phyloP scores from a whole-genome alignment of 495 filamentous ascomycete genomes.

The Umbilicaria muhlenbergii region DNA sequence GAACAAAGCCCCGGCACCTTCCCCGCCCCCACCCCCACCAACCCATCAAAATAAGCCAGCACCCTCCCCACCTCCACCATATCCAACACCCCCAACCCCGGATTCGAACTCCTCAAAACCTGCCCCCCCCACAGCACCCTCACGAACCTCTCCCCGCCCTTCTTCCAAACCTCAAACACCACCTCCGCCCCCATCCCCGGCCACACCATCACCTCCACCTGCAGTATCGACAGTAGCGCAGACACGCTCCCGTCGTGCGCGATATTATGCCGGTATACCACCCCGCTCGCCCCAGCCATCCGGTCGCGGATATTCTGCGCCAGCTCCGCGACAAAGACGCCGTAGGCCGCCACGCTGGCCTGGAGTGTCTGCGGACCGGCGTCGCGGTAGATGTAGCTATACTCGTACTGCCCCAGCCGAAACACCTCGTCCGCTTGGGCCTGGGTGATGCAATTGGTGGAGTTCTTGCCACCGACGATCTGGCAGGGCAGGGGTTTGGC shows the following conservation, averaged over 20 bases:
- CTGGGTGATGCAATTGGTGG: slow-evolving; percentile 38
- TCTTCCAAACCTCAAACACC: slow-evolving; percentile 47
- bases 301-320: slow-evolving; percentile 37
- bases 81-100: slow-evolving; percentile 40
- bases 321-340: slow-evolving; percentile 50
- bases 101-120: slow-evolving; percentile 41
- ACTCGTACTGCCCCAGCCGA: slow-evolving; percentile 54
- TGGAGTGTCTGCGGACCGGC: slow-evolving; percentile 32
- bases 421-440: slow-evolving; percentile 42
- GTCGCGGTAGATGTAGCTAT: slow-evolving; percentile 51
- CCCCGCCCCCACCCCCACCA: slow-evolving; percentile 36
- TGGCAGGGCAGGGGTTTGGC: slow-evolving; percentile 45
- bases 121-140: slow-evolving; percentile 48
- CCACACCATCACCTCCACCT: slow-evolving; percentile 56
- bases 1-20: slow-evolving; percentile 26
- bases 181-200: slow-evolving; percentile 58
- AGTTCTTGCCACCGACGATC: slow-evolving; percentile 15
- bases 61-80: slow-evolving; percentile 44
- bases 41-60: slow-evolving; percentile 45
- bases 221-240: slow-evolving; percentile 43
- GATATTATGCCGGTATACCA: slow-evolving; percentile 47
- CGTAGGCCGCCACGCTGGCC: slow-evolving; percentile 35
- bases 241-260: slow-evolving; percentile 55
- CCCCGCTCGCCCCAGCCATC: slow-evolving; percentile 9
- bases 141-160: slow-evolving; percentile 20